Percentiles rank a stretch among this genome's conserved stretches.
These are phyloP conservation scores for Sporothrix luriei DNA, from an alignment of 2,329 filamentous ascomycete species.

Conservation along the genomic window DNA sequence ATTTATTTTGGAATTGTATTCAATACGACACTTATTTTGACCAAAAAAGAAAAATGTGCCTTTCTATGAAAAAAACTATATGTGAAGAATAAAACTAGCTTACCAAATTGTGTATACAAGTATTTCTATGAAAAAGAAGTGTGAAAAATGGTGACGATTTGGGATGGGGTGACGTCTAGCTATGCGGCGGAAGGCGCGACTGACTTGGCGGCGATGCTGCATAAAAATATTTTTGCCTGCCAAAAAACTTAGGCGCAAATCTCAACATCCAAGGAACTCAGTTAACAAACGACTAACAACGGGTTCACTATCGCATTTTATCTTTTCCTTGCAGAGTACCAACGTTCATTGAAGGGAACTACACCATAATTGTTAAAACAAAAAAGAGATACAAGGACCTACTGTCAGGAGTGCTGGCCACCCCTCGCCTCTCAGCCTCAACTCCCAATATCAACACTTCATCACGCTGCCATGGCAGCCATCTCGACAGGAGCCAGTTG, in stretches of 20 bases:
- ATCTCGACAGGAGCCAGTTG: neutral
- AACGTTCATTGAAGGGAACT: too few relatives aligned
- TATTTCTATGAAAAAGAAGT: too few relatives aligned
- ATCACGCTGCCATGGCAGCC: conserved; percentile 4
- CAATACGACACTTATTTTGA: too few relatives aligned
- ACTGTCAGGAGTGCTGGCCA: neutral
- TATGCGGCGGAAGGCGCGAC: neutral
- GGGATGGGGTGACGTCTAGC: conserved; percentile 1
- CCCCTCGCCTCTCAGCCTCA: too few relatives aligned
- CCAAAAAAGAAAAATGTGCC: too few relatives aligned
- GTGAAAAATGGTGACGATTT: neutral
- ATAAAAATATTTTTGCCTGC: conserved; percentile 16
- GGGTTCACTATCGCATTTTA: neutral
- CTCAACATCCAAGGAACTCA: neutral
- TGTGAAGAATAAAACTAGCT: too few relatives aligned
- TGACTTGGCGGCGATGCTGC: neutral
- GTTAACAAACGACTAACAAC: neutral
- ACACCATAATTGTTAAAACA: too few relatives aligned
- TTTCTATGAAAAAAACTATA: too few relatives aligned
- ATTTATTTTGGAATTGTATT: too few relatives aligned
- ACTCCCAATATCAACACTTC: neutral
- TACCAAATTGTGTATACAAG: too few relatives aligned
- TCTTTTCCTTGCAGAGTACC: neutral
- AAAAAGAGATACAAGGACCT: neutral
- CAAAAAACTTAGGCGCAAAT: conserved; percentile 6